phyloP scores from a whole-genome alignment of 202 grass and related monocot genomes.

The Schoenoplectus triqueter region DNA sequence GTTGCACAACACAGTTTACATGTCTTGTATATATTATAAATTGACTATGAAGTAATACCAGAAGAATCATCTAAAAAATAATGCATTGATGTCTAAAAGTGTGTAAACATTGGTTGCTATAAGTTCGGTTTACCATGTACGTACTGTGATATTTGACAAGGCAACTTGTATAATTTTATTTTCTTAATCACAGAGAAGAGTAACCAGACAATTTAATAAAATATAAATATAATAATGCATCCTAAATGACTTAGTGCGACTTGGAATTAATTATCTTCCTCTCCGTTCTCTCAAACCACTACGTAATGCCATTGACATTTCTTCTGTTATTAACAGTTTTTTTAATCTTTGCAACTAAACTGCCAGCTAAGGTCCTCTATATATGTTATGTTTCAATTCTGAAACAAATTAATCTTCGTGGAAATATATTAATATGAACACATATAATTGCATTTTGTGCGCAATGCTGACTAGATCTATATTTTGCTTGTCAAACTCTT shows the following conservation, averaged over 20 bases:
- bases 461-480: background rate
- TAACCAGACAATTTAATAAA: constrained; percentile 1
- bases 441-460: background rate
- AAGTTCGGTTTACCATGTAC: background rate
- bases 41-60: background rate
- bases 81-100: background rate
- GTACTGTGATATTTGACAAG: background rate
- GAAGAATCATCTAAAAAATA: background rate
- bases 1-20: background rate
- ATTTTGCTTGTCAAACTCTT: background rate
- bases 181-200: background rate
- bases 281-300: constrained; percentile 15
- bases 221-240: background rate
- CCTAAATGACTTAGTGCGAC: background rate
- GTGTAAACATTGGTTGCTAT: background rate
- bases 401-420: background rate
- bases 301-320: constrained; percentile 34
- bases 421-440: constrained; percentile 10
- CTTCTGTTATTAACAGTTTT: constrained; percentile 12
- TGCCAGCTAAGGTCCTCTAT: constrained; percentile 27
- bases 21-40: background rate
- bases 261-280: constrained; percentile 1
- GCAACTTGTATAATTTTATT: background rate
- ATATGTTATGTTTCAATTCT: background rate
- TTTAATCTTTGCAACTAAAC: constrained; percentile 9